Base-by-base conservation (phyloP, 129 eudicot species). In the Saussurea involucrata region DNA sequence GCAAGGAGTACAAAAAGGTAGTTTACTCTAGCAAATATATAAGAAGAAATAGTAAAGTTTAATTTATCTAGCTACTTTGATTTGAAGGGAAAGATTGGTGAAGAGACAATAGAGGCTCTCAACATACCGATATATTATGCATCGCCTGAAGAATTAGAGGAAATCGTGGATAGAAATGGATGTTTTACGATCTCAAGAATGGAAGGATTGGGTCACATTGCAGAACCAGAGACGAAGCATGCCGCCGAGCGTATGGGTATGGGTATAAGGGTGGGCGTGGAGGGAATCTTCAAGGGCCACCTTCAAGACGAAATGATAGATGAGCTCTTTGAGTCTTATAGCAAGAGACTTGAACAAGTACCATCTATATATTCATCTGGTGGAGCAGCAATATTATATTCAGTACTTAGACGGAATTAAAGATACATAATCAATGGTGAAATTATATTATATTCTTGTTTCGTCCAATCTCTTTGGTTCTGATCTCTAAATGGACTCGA, bases 31-130 rank as follows among this genome's bases (percentile, higher is more conserved):
- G 3, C 10, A 8, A 13, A 3, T 46, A 8, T 46, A 3, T 46
- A 36, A 8, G 2, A 7, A 36, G 44, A 36, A 36, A 36, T 1
- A 36, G 11, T 36, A 36, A 40, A 40, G 2, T 8, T 3, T 8
- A n/a, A n/a, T n/a, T n/a, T n/a, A n/a, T n/a, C n/a, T 0, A 1
- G 10, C 9, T 53, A 13, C 21, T 17, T 17, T 78, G 8, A 22
- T 33, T 33, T 69, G 64, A 77, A 82, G 86, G 89, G 86, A 27
- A 49, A 70, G 76, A 76, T 85, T 5, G 61, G 53, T 12, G 85
- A 83, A 53, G 85, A 65, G 44, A 68, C n/a, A 33, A 55, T 86
- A 37, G 83, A 83, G 32, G 21, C 82, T 31, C 67, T 76, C 32
- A 83, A 86, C 77, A 55, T 81, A 25, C 83, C 88, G 3, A 69